phyloP scores from a whole-genome alignment of 75 land plant species.

The Larix kaempferi region DNA sequence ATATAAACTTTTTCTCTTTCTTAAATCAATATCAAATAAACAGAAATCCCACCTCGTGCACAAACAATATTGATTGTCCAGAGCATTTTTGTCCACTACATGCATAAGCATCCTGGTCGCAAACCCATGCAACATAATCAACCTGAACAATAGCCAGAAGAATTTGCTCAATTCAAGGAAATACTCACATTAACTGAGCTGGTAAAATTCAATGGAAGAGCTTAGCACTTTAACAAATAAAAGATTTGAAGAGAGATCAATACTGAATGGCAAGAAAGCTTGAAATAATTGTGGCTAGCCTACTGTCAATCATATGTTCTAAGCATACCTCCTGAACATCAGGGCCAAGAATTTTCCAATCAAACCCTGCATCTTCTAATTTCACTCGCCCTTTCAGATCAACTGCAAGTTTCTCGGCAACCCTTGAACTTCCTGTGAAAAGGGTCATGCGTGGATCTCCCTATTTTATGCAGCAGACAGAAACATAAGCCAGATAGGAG shows the following conservation, averaged over 20 bases:
- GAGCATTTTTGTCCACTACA: slow-evolving; percentile 99
- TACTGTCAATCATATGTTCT: not conserved
- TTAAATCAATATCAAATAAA: not conserved
- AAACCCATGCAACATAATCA: slow-evolving; percentile 99
- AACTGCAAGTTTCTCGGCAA: slow-evolving; percentile 87
- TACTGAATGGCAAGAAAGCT: not conserved
- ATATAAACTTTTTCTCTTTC: not conserved
- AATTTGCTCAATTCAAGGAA: not conserved
- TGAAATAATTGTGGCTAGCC: not conserved
- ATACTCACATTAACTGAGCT: not conserved
- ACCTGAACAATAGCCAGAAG: slow-evolving; percentile 41
- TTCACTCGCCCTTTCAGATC: slow-evolving; percentile 89
- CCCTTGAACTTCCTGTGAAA: slow-evolving; percentile 96
- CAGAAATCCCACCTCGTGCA: slow-evolving; percentile 75
- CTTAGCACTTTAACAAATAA: not conserved
- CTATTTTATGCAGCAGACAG: slow-evolving; percentile 22
- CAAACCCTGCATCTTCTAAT: slow-evolving; percentile 99
- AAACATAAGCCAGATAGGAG: not conserved
- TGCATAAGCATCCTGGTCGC: slow-evolving; percentile 99
- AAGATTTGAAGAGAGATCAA: not conserved
- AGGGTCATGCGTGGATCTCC: slow-evolving; percentile 89
- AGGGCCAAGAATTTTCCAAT: slow-evolving; percentile 99
- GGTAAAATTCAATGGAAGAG: not conserved
- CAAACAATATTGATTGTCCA: slow-evolving; percentile 92
- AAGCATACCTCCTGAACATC: slow-evolving; percentile 86